Percentiles rank a stretch among this genome's conserved stretches.
Conservation (phyloP, 768 basidiomycete genomes). For the Pleurotus salmoneostramineus region DNA sequence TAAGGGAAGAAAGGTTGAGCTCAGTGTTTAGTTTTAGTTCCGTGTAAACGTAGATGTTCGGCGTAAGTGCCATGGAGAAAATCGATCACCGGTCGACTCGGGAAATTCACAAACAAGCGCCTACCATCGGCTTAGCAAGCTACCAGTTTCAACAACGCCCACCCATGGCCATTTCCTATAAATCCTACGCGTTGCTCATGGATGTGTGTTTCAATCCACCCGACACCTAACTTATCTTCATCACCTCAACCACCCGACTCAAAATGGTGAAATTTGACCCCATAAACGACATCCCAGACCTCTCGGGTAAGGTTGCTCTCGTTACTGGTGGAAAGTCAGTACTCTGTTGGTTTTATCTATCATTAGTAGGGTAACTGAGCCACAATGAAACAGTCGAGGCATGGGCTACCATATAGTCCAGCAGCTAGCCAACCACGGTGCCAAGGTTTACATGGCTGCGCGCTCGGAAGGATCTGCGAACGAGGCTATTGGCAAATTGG, state of each 20-base stretch:
- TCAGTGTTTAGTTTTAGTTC: conserved; percentile 42
- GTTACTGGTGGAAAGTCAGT: conserved; percentile 8
- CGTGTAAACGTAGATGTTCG: neutral
- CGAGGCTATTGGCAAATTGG: conserved; percentile 22
- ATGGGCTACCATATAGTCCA: conserved; percentile 13
- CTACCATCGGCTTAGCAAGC: too few relatives aligned
- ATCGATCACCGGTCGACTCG: too few relatives aligned
- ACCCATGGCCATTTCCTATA: too few relatives aligned
- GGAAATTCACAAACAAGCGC: too few relatives aligned
- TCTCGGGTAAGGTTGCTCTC: conserved; percentile 4
- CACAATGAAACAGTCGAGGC: conserved; percentile 8
- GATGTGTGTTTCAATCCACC: too few relatives aligned
- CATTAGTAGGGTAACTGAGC: neutral
- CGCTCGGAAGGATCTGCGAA: conserved; percentile 20
- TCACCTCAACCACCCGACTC: neutral
- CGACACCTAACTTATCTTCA: neutral
- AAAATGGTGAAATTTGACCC: neutral
- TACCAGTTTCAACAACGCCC: too few relatives aligned
- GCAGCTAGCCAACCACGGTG: conserved; percentile 20
- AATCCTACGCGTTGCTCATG: too few relatives aligned
- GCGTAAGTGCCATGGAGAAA: neutral
- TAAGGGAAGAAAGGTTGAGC: conserved; percentile 55
- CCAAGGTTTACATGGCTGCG: conserved; percentile 29
- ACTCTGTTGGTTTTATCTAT: neutral
- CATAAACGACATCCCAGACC: neutral